Percentiles rank a stretch among this genome's conserved stretches.
Conservation (phyloP, 164 flowering plant species). For the Vitis amurensis region DNA sequence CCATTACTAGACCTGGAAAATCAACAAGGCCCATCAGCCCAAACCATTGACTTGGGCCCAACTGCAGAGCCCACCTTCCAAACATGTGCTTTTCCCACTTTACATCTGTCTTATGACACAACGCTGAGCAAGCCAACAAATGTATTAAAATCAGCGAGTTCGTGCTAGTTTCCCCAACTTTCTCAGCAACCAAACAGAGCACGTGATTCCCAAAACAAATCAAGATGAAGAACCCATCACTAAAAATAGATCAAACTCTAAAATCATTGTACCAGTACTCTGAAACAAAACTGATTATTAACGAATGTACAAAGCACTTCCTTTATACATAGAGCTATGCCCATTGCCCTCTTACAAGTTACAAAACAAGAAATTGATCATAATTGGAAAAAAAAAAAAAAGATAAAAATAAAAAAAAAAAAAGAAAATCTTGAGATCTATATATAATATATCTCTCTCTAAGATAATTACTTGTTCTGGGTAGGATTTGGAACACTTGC, state of each 20-base stretch:
- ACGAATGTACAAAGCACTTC: background rate
- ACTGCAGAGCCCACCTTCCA: slow-evolving; percentile 8
- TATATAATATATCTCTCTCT: background rate
- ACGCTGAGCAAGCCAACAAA: background rate
- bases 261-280: no score
- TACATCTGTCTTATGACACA: slow-evolving; percentile 14
- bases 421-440: background rate
- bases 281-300: no score
- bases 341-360: background rate
- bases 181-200: no score
- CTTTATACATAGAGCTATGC: background rate
- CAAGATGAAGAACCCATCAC: no score
- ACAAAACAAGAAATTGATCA: background rate
- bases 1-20: no score
- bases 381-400: background rate
- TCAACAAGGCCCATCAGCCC: no score
- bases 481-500: slow-evolving; percentile 53
- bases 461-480: slow-evolving; percentile 39
- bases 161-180: background rate
- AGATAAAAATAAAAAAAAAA: background rate
- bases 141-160: no score
- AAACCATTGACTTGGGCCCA: no score
- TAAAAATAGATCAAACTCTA: no score
- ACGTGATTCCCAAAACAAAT: no score
- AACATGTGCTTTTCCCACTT: slow-evolving; percentile 18